These are phyloP conservation scores for Zymoseptoria brevis DNA, from an alignment of 2,329 filamentous ascomycete genomes.

Conservation along the genomic window DNA sequence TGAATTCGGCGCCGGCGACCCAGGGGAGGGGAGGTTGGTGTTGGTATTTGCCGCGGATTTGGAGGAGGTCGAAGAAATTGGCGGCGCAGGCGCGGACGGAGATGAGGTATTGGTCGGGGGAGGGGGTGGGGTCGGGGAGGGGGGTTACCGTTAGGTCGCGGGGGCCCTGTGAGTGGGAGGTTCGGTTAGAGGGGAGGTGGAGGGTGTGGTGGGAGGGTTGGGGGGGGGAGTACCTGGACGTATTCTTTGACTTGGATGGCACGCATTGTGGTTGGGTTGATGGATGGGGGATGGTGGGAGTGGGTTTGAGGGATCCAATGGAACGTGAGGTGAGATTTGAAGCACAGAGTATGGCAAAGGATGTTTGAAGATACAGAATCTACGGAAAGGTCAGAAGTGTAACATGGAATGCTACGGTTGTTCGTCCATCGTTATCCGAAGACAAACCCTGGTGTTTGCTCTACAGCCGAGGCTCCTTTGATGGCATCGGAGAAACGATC, in stretches of 20 bases:
- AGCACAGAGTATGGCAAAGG: not conserved
- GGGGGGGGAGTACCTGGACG: constrained; percentile 11
- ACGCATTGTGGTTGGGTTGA: constrained; percentile 47
- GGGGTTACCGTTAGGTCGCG: constrained; percentile 67
- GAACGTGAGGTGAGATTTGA: not conserved
- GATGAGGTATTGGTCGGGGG: constrained; percentile 72
- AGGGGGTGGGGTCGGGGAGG: constrained; percentile 66
- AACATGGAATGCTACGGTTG: not conserved
- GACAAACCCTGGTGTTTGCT: not conserved
- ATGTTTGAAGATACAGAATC: not conserved
- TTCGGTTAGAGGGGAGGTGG: not conserved
- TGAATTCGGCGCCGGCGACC: constrained; percentile 81
- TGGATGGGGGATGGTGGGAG: not conserved
- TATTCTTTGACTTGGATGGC: constrained; percentile 42
- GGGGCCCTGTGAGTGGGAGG: constrained; percentile 51
- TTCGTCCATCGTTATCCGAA: not conserved
- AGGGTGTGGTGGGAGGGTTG: not conserved
- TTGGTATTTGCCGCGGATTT: constrained; percentile 94
- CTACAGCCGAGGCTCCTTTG: not conserved
- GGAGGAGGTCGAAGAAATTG: constrained; percentile 96
- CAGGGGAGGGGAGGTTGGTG: constrained; percentile 82
- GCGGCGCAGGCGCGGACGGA: constrained; percentile 78
- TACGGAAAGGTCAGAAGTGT: too few relatives aligned
- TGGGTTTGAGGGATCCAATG: not conserved
- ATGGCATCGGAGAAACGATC: not conserved